A percentile compares a stretch with the other conserved stretches of the same genome.
Conservation (phyloP, 768 basidiomycete genomes). For the Trametes cubensis region DNA sequence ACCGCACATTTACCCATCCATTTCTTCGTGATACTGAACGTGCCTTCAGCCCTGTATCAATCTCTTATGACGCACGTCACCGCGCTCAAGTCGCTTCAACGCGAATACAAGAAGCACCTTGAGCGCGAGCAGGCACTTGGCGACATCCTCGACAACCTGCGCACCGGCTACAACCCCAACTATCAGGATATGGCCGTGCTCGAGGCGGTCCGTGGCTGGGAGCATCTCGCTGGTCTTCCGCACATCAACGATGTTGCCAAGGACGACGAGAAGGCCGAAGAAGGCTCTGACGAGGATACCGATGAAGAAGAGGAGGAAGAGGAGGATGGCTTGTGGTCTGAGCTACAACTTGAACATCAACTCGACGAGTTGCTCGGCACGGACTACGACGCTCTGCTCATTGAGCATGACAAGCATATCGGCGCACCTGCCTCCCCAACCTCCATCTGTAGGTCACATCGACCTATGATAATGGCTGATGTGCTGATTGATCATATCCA, state of each 20-base stretch:
- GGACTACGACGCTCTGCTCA: conserved; percentile 74
- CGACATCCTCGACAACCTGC: conserved; percentile 79
- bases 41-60: conserved; percentile 70
- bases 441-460: conserved; percentile 52
- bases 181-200: conserved; percentile 99
- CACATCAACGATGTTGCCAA: conserved; percentile 72
- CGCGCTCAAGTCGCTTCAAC: conserved; percentile 76
- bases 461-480: background rate
- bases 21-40: conserved; percentile 1
- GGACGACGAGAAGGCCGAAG: conserved; percentile 39
- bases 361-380: conserved; percentile 58
- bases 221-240: conserved; percentile 67
- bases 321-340: conserved; percentile 64
- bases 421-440: conserved; percentile 44
- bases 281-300: conserved; percentile 22
- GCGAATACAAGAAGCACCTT: conserved; percentile 70
- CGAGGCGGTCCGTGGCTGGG: conserved; percentile 94
- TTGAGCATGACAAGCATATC: conserved; percentile 76
- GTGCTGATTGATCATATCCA: conserved; percentile 36
- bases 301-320: conserved; percentile 48
- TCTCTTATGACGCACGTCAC: conserved; percentile 72
- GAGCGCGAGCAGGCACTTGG: conserved; percentile 78
- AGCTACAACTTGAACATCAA: conserved; percentile 57
- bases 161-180: conserved; percentile 93
- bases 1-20: background rate